Conservation (phyloP, 768 basidiomycete species). For the Mycena albidolilacea region DNA sequence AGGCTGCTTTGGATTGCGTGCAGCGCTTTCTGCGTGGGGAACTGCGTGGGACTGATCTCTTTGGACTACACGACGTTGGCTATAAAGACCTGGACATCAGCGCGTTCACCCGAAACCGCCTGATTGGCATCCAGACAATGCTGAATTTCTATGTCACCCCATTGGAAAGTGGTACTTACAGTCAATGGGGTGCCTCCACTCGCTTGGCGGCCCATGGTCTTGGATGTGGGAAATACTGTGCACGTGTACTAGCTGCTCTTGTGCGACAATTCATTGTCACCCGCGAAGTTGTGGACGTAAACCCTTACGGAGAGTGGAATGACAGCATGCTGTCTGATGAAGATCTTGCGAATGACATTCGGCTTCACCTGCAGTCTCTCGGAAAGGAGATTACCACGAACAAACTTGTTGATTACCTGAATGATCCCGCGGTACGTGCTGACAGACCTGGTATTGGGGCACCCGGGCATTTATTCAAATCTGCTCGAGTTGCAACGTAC, state of each 20-base stretch:
- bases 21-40: constrained; percentile 16
- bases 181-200: constrained; percentile 27
- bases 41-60: constrained; percentile 12
- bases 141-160: constrained; percentile 24
- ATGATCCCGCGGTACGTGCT: constrained; percentile 14
- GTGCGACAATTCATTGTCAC: constrained; percentile 16
- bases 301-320: constrained; percentile 36
- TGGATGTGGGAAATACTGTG: constrained; percentile 15
- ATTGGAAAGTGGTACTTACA: constrained; percentile 3
- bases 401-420: constrained; percentile 18
- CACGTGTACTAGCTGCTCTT: constrained; percentile 9
- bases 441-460: too few species aligned
- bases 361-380: constrained; percentile 24
- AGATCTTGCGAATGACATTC: constrained; percentile 22
- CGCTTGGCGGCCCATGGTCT: constrained; percentile 15
- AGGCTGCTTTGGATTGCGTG: constrained; percentile 1
- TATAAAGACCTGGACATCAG: constrained; percentile 33
- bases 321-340: constrained; percentile 31
- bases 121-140: constrained; percentile 27
- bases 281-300: constrained; percentile 19
- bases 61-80: constrained; percentile 24
- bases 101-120: constrained; percentile 12
- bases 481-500: too few species aligned
- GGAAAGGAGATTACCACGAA: constrained; percentile 32
- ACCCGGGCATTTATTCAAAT: too few species aligned